Percentiles rank a stretch among this genome's conserved stretches.
Conservation (phyloP, 352 stramenopile genomes). For the Elongisporangium prolatum region DNA sequence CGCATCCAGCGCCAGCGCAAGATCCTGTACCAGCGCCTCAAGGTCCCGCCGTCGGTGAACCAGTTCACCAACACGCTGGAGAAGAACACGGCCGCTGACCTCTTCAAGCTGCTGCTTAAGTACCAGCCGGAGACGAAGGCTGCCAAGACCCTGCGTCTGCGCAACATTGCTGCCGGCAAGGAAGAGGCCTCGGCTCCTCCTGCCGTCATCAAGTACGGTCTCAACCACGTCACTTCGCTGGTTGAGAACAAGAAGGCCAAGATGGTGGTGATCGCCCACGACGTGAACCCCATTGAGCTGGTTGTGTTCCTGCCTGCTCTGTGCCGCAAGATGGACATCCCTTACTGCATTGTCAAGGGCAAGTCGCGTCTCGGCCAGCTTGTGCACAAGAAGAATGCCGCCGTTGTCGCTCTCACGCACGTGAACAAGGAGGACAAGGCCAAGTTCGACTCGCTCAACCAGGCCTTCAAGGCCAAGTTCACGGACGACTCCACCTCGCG, state of each 20-base stretch:
- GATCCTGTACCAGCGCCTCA: constrained; percentile 98
- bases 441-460: constrained; percentile 93
- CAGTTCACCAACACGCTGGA: constrained; percentile 98
- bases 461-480: constrained; percentile 96
- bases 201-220: constrained; percentile 96
- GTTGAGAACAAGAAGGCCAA: constrained; percentile 99
- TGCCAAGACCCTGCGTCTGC: constrained; percentile 96
- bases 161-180: constrained; percentile 94
- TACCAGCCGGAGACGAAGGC: constrained; percentile 99
- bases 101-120: constrained; percentile 99
- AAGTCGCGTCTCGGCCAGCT: constrained; percentile 98
- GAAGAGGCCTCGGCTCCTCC: constrained; percentile 86
- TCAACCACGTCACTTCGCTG: constrained; percentile 99
- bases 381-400: constrained; percentile 98
- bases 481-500: constrained; percentile 91
- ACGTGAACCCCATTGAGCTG: constrained; percentile 98
- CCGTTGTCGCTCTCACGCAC: constrained; percentile 93
- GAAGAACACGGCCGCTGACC: constrained; percentile 97
- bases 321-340: constrained; percentile 99
- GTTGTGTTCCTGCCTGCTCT: constrained; percentile 97
- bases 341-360: constrained; percentile 99
- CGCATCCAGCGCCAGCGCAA: constrained; percentile 98
- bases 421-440: constrained; percentile 98
- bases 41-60: constrained; percentile 98
- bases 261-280: constrained; percentile 98